These are phyloP conservation scores for Westerdykella aurantiaca DNA, from an alignment of 2,329 filamentous ascomycete genomes.

Conservation along the genomic window DNA sequence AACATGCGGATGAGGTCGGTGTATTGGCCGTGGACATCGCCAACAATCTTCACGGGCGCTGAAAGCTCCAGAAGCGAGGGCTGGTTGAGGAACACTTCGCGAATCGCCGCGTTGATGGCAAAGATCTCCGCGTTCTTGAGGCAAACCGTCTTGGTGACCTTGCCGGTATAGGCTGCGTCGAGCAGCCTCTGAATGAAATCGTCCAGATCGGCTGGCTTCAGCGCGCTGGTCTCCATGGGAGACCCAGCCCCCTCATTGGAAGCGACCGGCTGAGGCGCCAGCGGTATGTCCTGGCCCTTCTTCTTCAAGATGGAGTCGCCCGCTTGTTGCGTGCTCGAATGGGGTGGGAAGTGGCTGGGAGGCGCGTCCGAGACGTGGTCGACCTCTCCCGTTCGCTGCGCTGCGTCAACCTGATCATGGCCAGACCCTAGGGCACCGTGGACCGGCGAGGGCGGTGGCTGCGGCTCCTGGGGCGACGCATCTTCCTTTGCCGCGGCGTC, in stretches of 20 bases:
- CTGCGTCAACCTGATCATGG: conserved; percentile 71
- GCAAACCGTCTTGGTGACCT: conserved; percentile 95
- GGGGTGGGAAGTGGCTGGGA: conserved; percentile 57
- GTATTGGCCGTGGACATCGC: conserved; percentile 94
- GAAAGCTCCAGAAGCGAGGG: conserved; percentile 87
- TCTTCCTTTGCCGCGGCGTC: conserved; percentile 32
- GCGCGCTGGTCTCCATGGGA: conserved; percentile 76
- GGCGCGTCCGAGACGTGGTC: conserved; percentile 91
- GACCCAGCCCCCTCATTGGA: conserved; percentile 48
- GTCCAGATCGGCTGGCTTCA: conserved; percentile 90
- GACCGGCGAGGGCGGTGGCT: conserved; percentile 75
- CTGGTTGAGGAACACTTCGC: conserved; percentile 85
- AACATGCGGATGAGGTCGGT: conserved; percentile 95
- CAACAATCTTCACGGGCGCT: conserved; percentile 95
- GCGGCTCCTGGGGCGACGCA: conserved; percentile 28
- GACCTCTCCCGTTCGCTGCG: conserved; percentile 82
- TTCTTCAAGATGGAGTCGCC: conserved; percentile 87
- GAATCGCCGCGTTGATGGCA: conserved; percentile 82
- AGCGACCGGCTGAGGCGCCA: conserved; percentile 48
- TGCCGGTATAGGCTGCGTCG: conserved; percentile 91
- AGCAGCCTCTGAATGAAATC: conserved; percentile 94
- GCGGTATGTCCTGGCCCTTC: conserved; percentile 63
- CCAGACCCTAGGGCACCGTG: conserved; percentile 70
- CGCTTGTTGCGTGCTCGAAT: conserved; percentile 59
- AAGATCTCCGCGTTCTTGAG: conserved; percentile 96